Evolutionary conservation across 1,284 basidiomycete genomes (phyloP).

Genomic region (Sphagnurus paluster): DNA sequence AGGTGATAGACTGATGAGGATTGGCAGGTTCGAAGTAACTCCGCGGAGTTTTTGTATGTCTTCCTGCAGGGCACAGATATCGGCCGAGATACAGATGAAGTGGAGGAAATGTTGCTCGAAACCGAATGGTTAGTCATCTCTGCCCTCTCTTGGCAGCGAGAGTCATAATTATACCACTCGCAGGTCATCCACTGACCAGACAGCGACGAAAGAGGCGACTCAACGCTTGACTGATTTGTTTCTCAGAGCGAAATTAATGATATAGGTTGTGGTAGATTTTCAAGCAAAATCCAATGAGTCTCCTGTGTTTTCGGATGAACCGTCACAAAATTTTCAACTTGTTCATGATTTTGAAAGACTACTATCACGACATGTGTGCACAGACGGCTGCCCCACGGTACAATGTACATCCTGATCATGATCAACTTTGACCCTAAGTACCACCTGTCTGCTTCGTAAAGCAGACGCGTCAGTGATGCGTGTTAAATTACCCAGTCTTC

Average conservation of each 20-base stretch:
- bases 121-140: conserved; percentile 70
- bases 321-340: no score
- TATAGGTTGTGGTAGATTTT: no score
- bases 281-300: no score
- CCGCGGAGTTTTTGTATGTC: conserved; percentile 82
- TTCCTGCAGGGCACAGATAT: conserved; percentile 69
- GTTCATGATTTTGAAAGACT: no score
- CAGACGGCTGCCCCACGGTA: no score
- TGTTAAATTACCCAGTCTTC: no score
- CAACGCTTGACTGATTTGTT: conserved; percentile 25
- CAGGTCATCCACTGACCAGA: conserved; percentile 43
- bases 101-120: conserved; percentile 78
- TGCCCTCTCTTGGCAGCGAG: not conserved
- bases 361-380: no score
- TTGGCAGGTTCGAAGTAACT: conserved; percentile 69
- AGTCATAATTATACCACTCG: not conserved
- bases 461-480: no score
- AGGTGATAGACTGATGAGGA: conserved; percentile 9
- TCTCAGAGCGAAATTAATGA: conserved; percentile 5
- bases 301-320: no score
- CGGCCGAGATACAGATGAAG: conserved; percentile 61
- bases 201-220: conserved; percentile 33
- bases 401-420: no score
- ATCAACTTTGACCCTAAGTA: no score
- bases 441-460: no score